Conservation (phyloP, 805 yeast genomes). For the Dipodascus geniculatus region DNA sequence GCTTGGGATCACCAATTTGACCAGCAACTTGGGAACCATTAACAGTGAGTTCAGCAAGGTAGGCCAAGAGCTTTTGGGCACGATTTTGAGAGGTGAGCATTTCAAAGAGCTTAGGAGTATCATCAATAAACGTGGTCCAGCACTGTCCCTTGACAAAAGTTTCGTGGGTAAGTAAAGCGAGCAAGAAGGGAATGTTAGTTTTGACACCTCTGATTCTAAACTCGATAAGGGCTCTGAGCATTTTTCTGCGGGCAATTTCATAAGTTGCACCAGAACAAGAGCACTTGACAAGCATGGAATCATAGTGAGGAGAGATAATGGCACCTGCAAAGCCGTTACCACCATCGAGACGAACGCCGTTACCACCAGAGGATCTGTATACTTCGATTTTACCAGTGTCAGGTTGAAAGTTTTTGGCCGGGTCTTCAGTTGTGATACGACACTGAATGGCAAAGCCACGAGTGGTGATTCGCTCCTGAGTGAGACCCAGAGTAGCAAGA, state of each 20-base stretch:
- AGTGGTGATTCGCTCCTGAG: constrained; percentile 90
- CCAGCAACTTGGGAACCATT: constrained; percentile 96
- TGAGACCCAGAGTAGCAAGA: constrained; percentile 76
- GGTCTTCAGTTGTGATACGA: constrained; percentile 98
- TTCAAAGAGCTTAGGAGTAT: constrained; percentile 90
- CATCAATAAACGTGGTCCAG: constrained; percentile 98
- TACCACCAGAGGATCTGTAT: constrained; percentile 97
- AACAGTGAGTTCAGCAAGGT: constrained; percentile 87
- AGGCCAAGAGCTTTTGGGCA: constrained; percentile 85
- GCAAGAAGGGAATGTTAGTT: constrained; percentile 92
- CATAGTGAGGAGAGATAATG: constrained; percentile 92
- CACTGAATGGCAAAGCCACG: constrained; percentile 98
- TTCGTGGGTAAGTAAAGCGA: constrained; percentile 82
- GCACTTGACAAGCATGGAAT: constrained; percentile 96
- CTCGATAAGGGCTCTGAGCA: constrained; percentile 93
- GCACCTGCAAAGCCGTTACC: constrained; percentile 98
- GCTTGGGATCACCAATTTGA: constrained; percentile 85
- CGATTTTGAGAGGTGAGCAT: constrained; percentile 93
- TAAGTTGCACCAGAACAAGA: constrained; percentile 94
- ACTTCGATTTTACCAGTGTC: constrained; percentile 98
- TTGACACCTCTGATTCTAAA: constrained; percentile 98
- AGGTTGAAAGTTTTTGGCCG: constrained; percentile 92
- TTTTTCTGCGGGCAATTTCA: constrained; percentile 94
- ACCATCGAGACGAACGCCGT: constrained; percentile 97
- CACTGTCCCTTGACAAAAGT: constrained; percentile 78